Percentiles rank a stretch among this genome's conserved stretches.
These are phyloP conservation scores for Rhynchosporium secalis DNA, from an alignment of 2,329 filamentous ascomycete genomes.

Conservation along the genomic window DNA sequence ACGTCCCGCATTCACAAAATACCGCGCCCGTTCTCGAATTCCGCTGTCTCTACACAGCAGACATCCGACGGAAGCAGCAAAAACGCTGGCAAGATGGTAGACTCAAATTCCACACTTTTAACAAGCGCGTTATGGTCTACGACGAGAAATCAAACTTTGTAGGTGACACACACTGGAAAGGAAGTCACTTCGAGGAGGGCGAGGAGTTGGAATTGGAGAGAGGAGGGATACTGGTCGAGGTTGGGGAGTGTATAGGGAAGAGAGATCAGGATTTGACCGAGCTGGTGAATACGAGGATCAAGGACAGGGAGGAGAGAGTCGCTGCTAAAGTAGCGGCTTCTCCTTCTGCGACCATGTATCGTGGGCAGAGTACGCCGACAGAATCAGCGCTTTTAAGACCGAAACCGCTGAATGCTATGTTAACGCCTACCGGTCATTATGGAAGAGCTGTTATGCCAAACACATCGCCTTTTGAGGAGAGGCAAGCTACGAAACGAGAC, in stretches of 20 bases:
- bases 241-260: conserved; percentile 71
- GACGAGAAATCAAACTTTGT: conserved; percentile 78
- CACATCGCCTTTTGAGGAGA: conserved; percentile 66
- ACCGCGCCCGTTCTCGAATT: conserved; percentile 80
- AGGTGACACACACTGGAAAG: conserved; percentile 80
- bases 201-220: conserved; percentile 80
- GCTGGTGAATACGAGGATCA: conserved; percentile 68
- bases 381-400: conserved; percentile 50
- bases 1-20: conserved; percentile 41
- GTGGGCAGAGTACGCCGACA: conserved; percentile 37
- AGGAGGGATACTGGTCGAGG: conserved; percentile 74
- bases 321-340: conserved; percentile 40
- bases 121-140: conserved; percentile 87
- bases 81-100: conserved; percentile 94
- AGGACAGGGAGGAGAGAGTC: conserved; percentile 53
- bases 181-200: conserved; percentile 71
- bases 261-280: conserved; percentile 77
- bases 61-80: conserved; percentile 74
- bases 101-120: conserved; percentile 86
- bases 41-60: conserved; percentile 82
- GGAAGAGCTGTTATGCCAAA: conserved; percentile 58
- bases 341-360: conserved; percentile 30
- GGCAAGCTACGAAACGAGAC: conserved; percentile 40
- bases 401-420: conserved; percentile 61
- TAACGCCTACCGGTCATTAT: conserved; percentile 63